phyloP scores from a whole-genome alignment of 2,329 filamentous ascomycete species.

The Clathrospora elynae region DNA sequence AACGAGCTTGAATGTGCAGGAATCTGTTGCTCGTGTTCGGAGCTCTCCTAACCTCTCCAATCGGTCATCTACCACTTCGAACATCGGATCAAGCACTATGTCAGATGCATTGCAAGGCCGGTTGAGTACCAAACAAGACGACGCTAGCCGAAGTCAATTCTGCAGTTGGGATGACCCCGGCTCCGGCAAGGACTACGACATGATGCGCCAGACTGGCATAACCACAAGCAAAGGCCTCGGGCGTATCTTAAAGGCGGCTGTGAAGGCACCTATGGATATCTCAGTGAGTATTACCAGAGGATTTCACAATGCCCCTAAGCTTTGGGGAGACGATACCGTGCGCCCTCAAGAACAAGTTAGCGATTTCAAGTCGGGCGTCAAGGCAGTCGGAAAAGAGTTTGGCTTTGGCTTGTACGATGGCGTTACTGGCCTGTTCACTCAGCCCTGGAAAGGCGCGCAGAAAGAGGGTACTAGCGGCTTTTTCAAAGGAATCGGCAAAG shows the following conservation, averaged over 20 bases:
- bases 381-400: slow-evolving; percentile 29
- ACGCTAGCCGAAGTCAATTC: neutral
- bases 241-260: slow-evolving; percentile 9
- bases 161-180: neutral
- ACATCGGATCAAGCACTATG: slow-evolving; percentile 1
- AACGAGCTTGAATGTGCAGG: neutral
- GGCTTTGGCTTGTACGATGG: slow-evolving; percentile 32
- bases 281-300: slow-evolving; percentile 24
- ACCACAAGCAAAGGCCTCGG: slow-evolving; percentile 21
- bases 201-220: slow-evolving; percentile 27
- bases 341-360: slow-evolving; percentile 24
- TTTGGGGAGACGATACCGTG: slow-evolving; percentile 32
- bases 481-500: slow-evolving; percentile 33
- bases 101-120: neutral
- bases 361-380: slow-evolving; percentile 25
- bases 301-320: slow-evolving; percentile 29
- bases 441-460: slow-evolving; percentile 27
- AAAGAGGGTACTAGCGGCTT: slow-evolving; percentile 30
- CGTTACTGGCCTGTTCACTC: slow-evolving; percentile 27
- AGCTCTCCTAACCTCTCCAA: neutral
- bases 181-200: slow-evolving; percentile 19
- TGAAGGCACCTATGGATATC: slow-evolving; percentile 22
- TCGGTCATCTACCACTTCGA: neutral
- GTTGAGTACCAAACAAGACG: neutral
- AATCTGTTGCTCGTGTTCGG: slow-evolving; percentile 1